Evolutionary conservation across 495 filamentous ascomycete genomes (phyloP), one percentile per base, ranked within the genome.

Genomic region (Beverwykella pulmonaria): DNA sequence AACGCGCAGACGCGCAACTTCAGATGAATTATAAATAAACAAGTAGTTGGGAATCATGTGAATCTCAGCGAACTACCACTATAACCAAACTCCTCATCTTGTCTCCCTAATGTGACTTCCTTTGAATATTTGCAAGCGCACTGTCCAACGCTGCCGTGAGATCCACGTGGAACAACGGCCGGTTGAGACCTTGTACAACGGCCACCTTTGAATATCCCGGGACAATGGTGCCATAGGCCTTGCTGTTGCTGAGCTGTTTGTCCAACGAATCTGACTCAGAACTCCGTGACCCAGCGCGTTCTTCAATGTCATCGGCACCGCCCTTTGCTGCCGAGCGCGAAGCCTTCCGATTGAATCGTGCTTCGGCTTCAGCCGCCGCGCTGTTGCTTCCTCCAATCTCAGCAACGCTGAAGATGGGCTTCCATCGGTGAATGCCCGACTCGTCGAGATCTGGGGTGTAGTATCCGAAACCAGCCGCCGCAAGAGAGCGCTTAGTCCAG

Each of bases 401-500:
- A 10, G 95, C 90, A 14, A 98, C 91, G 75, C 86, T 91, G 82
- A 96, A 98, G 75, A 98, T 91, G n/a, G 92, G 91, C 75, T 92
- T 92, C 93, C 93, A 98, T 22, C 90, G 85, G 60, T 86, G 80
- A 70, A 87, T 80, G 15, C 61, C 76, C 3, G 71, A 48, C 6
- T 76, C 81, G 27, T 83, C 81, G 0, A 80, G 79, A 1, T 82
- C 80, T 12, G 81, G 76, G 9, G 87, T 84, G 2, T 93, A 92
- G 77, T 88, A 96, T 0, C 94, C 94, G 77, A 98, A 98, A 34
- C 95, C 94, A 14, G 91, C 95, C 19, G 89, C 84, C n/a, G 88
- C 88, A 22, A 98, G 88, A 15, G 90, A 94, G 17, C 94, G 90
- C 79, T 98, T 98, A 32, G 94, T 94, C 94, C 94, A 98, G 62